Evolutionary conservation across 108 stramenopile genomes (phyloP), one percentile per base, ranked within the genome.

Genomic region (Skeletonema grethae): DNA sequence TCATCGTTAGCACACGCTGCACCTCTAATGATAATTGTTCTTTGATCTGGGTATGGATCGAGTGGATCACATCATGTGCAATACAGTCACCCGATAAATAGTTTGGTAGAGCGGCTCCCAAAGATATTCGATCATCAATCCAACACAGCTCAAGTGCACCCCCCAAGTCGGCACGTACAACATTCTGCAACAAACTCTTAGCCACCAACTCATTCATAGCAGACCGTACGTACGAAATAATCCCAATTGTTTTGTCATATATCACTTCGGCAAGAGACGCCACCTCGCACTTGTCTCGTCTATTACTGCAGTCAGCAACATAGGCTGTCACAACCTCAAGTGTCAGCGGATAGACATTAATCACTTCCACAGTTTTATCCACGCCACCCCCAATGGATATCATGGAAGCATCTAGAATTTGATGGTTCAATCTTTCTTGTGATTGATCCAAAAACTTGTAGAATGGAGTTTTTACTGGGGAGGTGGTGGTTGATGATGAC

Each of bases 1-100:
- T 53, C 50, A 53, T 53, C n/a, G 20, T 22, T 53, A 53, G 8
- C 22, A 53, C 9, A 22, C 50, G 50, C 22, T 53, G 50, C 18
- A 53, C 50, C 50, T 53, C 50, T 5, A 53, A 15, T 7, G 50
- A 53, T 24, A 53, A 53, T 53, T 53, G 50, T 22, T 53, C 50
- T 22, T n/a, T 20, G 7, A 22, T 24, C 22, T 53, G 50, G 22
- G 22, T 22, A 9, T 8, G 50, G 22, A 53, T 53, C 22, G 50
- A 22, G 20, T 24, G 6, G 22, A 53, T 53, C 1, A 53, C 22
- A 22, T 53, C 50, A 22, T 53, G 0, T 3, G 22, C 50, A 53
- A 53, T 53, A 53, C 8, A 22, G 4, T 11, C n/a, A 48, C 22
- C 18, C 4, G 50, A 53, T 53, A 53, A 10, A 15, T 43, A 43